Base-by-base conservation (phyloP, 2,329 filamentous ascomycete species). In the Nothophaeocryptopus gaeumannii region DNA sequence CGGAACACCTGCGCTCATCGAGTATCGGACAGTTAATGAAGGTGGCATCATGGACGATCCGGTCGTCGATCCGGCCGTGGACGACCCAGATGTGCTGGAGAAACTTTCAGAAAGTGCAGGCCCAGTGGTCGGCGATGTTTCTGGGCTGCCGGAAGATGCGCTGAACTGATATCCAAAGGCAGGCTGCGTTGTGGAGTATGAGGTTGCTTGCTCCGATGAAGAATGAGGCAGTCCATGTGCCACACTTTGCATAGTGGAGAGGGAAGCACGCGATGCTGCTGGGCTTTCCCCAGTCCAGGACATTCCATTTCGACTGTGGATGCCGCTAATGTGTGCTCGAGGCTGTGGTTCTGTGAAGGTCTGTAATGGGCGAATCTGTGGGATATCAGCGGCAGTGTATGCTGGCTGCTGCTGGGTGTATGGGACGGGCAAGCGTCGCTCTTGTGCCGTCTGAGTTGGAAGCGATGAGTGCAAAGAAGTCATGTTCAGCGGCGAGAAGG, bases 401-500 rank as follows among this genome's bases (percentile, higher is more conserved):
- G 43, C 34, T 5, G 54, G 47, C 26, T 55, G 56, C 30, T 56
- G 51, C 15, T 56, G 52, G 8, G 58, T 55, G 50, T 62, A 62
- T 5, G 65, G 65, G 3, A 56, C 59, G 3, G 65, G 65, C 31
- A 67, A 44, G n/a, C 63, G 58, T 12, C 66, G 58, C 50, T 67
- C 63, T 15, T 64, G 58, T 13, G 57, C 60, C 4, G 63, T 61
- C 35, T 65, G 62, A 8, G 55, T 52, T 15, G 67, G 66, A 10
- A 69, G 53, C 10, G 65, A 67, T 12, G 61, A 63, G 34, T 68
- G 63, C 31, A 69, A 51, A 5, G 61, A 62, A n/a, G 54, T 59
- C 64, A 68, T 67, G 51, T 64, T 65, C 32, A 69, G 55, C 3
- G 63, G 50, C n/a, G 64, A 64, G 43, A 63, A 61, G 11, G 46